A percentile compares a stretch with the other conserved stretches of the same genome.
These are phyloP conservation scores for Calonectria hawksworthii DNA, from an alignment of 2,329 filamentous ascomycete genomes.

Conservation along the genomic window DNA sequence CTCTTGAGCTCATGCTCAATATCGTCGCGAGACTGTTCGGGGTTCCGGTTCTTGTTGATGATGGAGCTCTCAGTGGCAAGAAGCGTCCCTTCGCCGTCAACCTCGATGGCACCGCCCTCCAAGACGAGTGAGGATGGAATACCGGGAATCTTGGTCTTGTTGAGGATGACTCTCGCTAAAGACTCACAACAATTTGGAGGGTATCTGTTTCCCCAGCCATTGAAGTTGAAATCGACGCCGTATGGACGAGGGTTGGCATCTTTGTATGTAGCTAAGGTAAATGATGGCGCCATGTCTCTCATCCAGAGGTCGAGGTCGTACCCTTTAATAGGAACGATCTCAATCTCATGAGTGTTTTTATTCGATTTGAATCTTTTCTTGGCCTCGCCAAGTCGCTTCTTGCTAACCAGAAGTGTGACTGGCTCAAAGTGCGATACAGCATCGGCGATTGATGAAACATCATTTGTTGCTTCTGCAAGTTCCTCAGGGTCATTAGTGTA, in stretches of 20 bases:
- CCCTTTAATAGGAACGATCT: conserved; percentile 39
- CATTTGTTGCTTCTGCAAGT: conserved; percentile 5
- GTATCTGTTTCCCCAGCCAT: conserved; percentile 46
- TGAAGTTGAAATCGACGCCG: conserved; percentile 45
- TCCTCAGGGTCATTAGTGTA: not conserved
- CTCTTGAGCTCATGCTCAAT: conserved; percentile 42
- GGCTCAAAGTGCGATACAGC: conserved; percentile 45
- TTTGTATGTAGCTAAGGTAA: not conserved
- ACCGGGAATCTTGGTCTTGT: not conserved
- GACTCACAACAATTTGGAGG: conserved; percentile 21
- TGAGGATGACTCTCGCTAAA: conserved; percentile 25
- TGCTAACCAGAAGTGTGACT: conserved; percentile 30
- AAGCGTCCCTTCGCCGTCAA: conserved; percentile 48
- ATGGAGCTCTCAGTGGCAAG: conserved; percentile 47
- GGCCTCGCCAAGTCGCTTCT: not conserved
- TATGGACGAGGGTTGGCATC: not conserved
- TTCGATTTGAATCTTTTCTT: conserved; percentile 28
- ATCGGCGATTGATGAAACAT: conserved; percentile 44
- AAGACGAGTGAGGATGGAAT: conserved; percentile 14
- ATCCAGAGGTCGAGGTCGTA: not conserved
- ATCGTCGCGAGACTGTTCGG: conserved; percentile 28
- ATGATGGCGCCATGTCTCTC: not conserved
- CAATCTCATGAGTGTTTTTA: conserved; percentile 43
- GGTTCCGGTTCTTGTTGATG: conserved; percentile 48
- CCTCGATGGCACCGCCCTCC: conserved; percentile 47